Base-by-base conservation (phyloP, 306 rosid species). In the Crotalaria pallida region DNA sequence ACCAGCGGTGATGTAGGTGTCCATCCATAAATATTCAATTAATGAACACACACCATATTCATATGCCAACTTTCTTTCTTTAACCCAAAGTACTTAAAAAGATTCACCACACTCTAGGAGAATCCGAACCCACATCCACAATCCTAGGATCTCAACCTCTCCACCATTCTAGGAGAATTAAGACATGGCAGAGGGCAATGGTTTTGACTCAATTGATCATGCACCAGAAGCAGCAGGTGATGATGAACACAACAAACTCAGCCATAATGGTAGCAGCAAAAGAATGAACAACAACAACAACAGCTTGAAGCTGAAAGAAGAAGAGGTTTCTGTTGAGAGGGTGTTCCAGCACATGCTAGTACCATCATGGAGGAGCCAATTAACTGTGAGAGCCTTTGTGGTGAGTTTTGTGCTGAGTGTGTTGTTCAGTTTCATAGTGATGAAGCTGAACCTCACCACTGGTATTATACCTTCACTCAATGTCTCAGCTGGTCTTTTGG, bases 401-500 rank as follows among this genome's bases (percentile, higher is more conserved):
- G 88, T 81, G 27, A 81, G 88, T 55, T 64, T 84, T 68, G 64
- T 15, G 10, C 69, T 84, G 3, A 81, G 88, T 58, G 18, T 84
- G 23, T 41, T 84, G 0, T 81, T 84, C 63, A 51, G 74, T 49
- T 81, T 84, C 80, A 84, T 84, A 43, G 88, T 84, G 50, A 84
- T 84, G 88, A 84, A 84, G 49, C 82, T 81, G 56, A 84, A 81
- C 50, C 86, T 84, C 78, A 84, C 86, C 45, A 79, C 82, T 31
- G 88, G 88, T 15, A 84, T 84, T 58, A 84, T 84, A 2, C 88
- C 88, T 38, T 84, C 88, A 0, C 80, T 84, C 52, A 84, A 84
- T 10, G 88, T 84, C 52, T 84, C 88, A 58, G 88, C 88, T 51
- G 88, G 86, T 0, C 82, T 84, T 5, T 19, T 84, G 69, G 84